A percentile compares a stretch with the other conserved stretches of the same genome.
phyloP scores from a whole-genome alignment of 1,139 yeast species.

The Eremothecium sinecaudum region DNA sequence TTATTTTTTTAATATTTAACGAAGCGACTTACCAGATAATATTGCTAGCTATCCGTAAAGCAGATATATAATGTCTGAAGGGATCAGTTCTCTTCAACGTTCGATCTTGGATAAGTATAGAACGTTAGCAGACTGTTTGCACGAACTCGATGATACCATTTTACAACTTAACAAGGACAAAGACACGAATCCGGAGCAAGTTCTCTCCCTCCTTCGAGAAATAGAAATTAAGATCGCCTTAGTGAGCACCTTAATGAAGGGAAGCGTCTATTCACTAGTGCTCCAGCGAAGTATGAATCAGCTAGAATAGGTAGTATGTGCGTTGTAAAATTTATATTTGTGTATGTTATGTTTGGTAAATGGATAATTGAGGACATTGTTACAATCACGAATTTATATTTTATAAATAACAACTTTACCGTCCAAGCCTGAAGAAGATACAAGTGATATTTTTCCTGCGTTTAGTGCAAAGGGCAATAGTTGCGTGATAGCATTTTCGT shows the following conservation, averaged over 20 bases:
- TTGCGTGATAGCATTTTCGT: slow-evolving; percentile 81
- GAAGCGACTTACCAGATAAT: too few species aligned
- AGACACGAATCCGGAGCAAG: slow-evolving; percentile 24
- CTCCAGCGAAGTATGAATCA: slow-evolving; percentile 30
- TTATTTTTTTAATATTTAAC: too few species aligned
- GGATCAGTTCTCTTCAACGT: slow-evolving; percentile 23
- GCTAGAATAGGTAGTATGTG: neutral
- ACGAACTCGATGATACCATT: slow-evolving; percentile 23
- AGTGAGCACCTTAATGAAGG: slow-evolving; percentile 57
- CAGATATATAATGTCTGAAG: slow-evolving; percentile 16
- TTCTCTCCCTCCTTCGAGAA: slow-evolving; percentile 36
- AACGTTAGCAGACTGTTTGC: slow-evolving; percentile 21
- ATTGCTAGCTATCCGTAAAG: too few species aligned
- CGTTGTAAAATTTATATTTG: too few species aligned
- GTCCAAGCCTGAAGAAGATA: slow-evolving; percentile 75
- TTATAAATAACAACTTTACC: slow-evolving; percentile 73
- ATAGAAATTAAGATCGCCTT: slow-evolving; percentile 57
- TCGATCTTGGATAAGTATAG: slow-evolving; percentile 25
- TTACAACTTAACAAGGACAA: slow-evolving; percentile 18
- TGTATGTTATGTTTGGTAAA: too few species aligned
- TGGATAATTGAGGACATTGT: too few species aligned
- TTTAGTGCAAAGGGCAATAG: slow-evolving; percentile 39
- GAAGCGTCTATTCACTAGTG: slow-evolving; percentile 55
- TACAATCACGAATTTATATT: slow-evolving; percentile 11
- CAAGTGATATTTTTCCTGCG: slow-evolving; percentile 39